Base-by-base conservation (phyloP, 176 grass and related monocot genomes). In the Oryza officinalis region DNA sequence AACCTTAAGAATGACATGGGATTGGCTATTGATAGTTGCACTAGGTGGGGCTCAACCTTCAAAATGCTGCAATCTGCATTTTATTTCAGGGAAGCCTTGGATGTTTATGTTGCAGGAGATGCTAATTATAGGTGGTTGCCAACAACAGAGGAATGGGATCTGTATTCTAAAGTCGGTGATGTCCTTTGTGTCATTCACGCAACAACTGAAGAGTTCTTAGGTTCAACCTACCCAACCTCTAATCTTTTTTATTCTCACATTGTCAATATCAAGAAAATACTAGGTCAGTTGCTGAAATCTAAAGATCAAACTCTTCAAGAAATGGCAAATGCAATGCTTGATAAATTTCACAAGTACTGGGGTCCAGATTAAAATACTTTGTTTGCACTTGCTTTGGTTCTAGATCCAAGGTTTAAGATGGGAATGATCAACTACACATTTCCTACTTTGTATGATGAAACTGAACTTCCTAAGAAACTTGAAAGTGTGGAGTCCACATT, bases 371-470 rank as follows among this genome's bases (percentile, higher is more conserved):
- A 27, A 27, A 75, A 75, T 28, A 57, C 27, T 10, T 10, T 75
- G 11, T 75, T 54, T 75, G 47, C 72, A 22, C 6, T 75, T 32
- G 72, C 45, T 75, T 27, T 47, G 20, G 17, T 75, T 32, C 47
- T 75, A 12, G n/a, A 75, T 17, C 72, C 47, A 32, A 52, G 8
- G 6, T 32, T 10, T 20, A 75, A 75, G 46, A 75, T 75, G 46
- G 46, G 17, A 6, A 75, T 75, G 72, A 75, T 75, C 13, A 28
- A 75, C 14, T 57, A 54, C 46, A 75, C 46, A 75, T 57, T 75
- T 57, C 46, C 15, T 66, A 2, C 37, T 38, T 38, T 38, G 37
- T 38, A 38, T 6, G 37, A 38, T 1, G 37, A 38, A 38, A 38
- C 37, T 38, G 37, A 8, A 38, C 37, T 38, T 38, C 37, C 37